Evolutionary conservation across 768 basidiomycete genomes (phyloP), one percentile per base, ranked within the genome.

Genomic region (Agrocybe chaxingu): DNA sequence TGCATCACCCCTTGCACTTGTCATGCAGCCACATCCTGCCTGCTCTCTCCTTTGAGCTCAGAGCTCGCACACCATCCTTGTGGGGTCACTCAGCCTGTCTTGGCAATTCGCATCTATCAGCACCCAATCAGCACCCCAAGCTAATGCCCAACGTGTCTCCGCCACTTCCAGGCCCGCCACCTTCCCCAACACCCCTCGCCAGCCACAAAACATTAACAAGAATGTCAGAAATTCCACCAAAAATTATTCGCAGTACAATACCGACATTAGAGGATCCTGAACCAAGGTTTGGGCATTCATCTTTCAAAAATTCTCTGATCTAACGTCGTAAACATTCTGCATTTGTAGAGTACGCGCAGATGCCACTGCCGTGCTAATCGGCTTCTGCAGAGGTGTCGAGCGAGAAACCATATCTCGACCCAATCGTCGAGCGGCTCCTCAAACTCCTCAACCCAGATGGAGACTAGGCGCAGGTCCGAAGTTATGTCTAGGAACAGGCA

Each of bases 341-440:
- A 5, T 11, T 31, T n/a, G 0, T 52, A 92, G 92, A 19, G 89
- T 94, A 0, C 91, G 92, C 54, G 77, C 90, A 0, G 91, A 95
- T 60, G 89, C 92, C 1, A 89, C 91, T 0, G 87, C 92, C 0
- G 91, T 90, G 0, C 74, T 94, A 18, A 91, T 93, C 65, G 94
- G 94, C 64, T 93, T 93, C 70, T 94, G 91, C 65, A 87, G 92
- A 63, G 89, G 90, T 34, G 89, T 90, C 34, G 85, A 82, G 57
- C 77, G 82, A 11, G 80, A 87, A 18, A 84, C 81, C 0, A 0
- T 92, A 89, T 64, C 80, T 95, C 12, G 91, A 92, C 46, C 77
- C 81, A 0, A 85, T 92, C 56, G 86, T 95, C 29, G 83, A 84
- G 57, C 79, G 86, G 0, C 73, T 90, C 3, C 69, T 88, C 9